Evolutionary conservation across 2,329 filamentous ascomycete genomes (phyloP), one percentile per base, ranked within the genome.

Genomic region (Bipolaris victoriae): DNA sequence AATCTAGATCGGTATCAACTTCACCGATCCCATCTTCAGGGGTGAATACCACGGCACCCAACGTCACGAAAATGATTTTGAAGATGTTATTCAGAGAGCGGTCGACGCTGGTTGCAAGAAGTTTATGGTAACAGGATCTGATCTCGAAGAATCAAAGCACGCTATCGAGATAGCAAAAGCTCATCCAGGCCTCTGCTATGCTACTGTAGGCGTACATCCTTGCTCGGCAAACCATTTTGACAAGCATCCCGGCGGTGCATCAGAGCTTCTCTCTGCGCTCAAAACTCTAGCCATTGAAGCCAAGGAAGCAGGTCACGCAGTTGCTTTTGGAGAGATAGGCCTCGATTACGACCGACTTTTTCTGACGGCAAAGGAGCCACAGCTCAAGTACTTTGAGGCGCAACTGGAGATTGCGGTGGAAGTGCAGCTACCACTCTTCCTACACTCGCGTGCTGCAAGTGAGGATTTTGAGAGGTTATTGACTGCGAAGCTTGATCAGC

Each of bases 261-360:
- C 73, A 75, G 74, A 75, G 48, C 77, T 83, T 18, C 76, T 92
- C 20, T 61, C 77, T 0, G 82, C 85, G 29, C 83, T 98, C n/a
- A 82, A 83, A 43, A 71, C 79, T 6, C 80, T 97, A 2, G 86
- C 93, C 3, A 71, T 83, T 2, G 78, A 86, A 35, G 84, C 86
- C 1, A 86, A 86, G 65, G 74, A 77, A 47, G 74, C 76, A 10
- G 83, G 85, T 0, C 83, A 90, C 39, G 88, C 91, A 1, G 84
- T 86, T 6, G 94, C 95, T 6, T 92, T 97, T 74, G 95, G 95
- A 47, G 95, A 99, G 77, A 92, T 99, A 61, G 95, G 95, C 1
- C 88, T 99, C 3, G 95, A 99, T 78, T 99, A 98, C 73, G 95
- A 99, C 78, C 87, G 95, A 1, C 80, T 99, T 35, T 90, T 91